These are phyloP conservation scores for Trichoderma cornu-damae DNA, from an alignment of 2,329 filamentous ascomycete species.

Conservation along the genomic window DNA sequence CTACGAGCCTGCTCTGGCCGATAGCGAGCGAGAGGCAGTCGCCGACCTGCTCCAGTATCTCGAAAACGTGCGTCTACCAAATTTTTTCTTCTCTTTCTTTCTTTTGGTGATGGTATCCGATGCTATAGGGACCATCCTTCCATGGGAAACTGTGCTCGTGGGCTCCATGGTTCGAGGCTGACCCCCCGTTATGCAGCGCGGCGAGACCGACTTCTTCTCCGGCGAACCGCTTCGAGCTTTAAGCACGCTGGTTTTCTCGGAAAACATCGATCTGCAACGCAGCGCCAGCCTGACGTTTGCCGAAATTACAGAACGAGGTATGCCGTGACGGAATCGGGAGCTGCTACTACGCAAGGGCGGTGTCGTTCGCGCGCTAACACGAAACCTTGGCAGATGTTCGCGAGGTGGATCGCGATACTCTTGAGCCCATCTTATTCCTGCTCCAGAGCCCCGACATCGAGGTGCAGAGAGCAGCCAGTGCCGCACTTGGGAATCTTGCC, in stretches of 20 bases:
- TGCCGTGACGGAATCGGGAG: slow-evolving; percentile 24
- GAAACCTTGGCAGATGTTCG: slow-evolving; percentile 68
- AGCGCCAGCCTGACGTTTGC: slow-evolving; percentile 98
- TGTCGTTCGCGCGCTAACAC: background rate
- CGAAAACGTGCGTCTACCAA: slow-evolving; percentile 70
- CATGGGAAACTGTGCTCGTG: background rate
- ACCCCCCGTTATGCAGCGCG: slow-evolving; percentile 57
- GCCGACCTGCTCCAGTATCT: slow-evolving; percentile 92
- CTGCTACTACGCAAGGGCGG: slow-evolving; percentile 7
- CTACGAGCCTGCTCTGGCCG: slow-evolving; percentile 83
- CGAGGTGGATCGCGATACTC: slow-evolving; percentile 89
- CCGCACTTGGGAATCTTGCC: slow-evolving; percentile 89
- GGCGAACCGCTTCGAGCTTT: slow-evolving; percentile 90
- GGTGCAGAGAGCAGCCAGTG: slow-evolving; percentile 93
- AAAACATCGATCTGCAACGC: slow-evolving; percentile 95
- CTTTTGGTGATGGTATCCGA: background rate
- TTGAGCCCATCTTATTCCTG: slow-evolving; percentile 92
- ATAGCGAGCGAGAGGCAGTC: slow-evolving; percentile 94
- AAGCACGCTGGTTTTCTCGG: slow-evolving; percentile 94
- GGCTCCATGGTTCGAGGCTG: background rate
- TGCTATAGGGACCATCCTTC: background rate
- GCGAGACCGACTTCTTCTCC: slow-evolving; percentile 96
- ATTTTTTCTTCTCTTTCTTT: no score
- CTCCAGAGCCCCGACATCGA: slow-evolving; percentile 95
- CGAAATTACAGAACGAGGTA: slow-evolving; percentile 97